Conservation (phyloP, 2,329 filamentous ascomycete genomes). For the Periconia sp. region DNA sequence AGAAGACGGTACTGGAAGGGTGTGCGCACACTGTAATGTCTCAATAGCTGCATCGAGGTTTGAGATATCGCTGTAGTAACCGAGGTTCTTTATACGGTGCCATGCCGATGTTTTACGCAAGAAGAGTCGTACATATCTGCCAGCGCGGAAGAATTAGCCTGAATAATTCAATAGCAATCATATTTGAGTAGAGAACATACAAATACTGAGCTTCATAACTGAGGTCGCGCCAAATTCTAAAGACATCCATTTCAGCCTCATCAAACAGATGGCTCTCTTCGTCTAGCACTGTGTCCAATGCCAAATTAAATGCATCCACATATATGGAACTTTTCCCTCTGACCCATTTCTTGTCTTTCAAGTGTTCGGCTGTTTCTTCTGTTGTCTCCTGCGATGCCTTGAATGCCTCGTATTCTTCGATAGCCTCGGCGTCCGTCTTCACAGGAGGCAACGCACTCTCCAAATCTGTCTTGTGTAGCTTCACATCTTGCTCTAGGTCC, state of each 20-base stretch:
- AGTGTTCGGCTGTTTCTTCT: conserved; percentile 52
- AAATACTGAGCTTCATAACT: conserved; percentile 89
- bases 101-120: conserved; percentile 89
- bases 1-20: conserved; percentile 58
- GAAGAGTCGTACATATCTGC: conserved; percentile 90
- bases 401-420: conserved; percentile 78
- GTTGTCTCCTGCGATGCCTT: conserved; percentile 60
- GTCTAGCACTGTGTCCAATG: conserved; percentile 84
- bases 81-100: conserved; percentile 80
- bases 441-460: conserved; percentile 74
- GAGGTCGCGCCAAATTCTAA: conserved; percentile 74
- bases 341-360: conserved; percentile 69
- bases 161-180: too few species aligned
- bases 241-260: conserved; percentile 76
- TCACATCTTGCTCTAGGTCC: conserved; percentile 24
- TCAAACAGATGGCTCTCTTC: conserved; percentile 91
- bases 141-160: background rate
- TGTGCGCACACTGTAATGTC: conserved; percentile 64
- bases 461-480: conserved; percentile 69
- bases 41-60: conserved; percentile 71
- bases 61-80: conserved; percentile 82
- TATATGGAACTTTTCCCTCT: conserved; percentile 88
- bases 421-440: conserved; percentile 69
- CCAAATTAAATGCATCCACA: conserved; percentile 94
- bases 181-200: conserved; percentile 57